These are phyloP conservation scores for Mediolabrus comicus DNA, from an alignment of 108 stramenopile species.

Conservation along the genomic window DNA sequence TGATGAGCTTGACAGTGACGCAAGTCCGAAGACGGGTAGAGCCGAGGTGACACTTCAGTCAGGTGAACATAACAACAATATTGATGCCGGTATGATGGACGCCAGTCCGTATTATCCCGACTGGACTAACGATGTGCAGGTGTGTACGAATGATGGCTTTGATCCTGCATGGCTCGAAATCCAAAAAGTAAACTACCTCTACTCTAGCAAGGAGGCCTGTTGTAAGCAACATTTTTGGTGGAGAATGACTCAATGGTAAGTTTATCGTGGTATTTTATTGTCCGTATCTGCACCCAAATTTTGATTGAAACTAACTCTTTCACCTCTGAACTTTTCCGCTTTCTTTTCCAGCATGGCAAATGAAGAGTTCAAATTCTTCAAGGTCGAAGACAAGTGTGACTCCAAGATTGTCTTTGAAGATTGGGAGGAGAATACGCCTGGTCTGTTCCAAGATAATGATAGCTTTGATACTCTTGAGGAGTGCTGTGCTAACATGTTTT, in stretches of 20 bases:
- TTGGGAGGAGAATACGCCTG: neutral
- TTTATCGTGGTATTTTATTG: no score
- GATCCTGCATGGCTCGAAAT: constrained; percentile 31
- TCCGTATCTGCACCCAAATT: no score
- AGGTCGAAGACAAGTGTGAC: neutral
- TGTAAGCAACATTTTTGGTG: neutral
- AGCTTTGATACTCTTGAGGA: neutral
- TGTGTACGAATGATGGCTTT: constrained; percentile 29
- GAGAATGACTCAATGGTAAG: constrained; percentile 1
- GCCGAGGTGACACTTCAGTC: constrained; percentile 21
- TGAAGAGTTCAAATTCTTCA: neutral
- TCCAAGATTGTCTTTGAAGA: constrained; percentile 1
- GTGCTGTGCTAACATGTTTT: neutral
- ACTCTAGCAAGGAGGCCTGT: constrained; percentile 3
- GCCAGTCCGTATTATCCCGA: constrained; percentile 39
- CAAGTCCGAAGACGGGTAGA: constrained; percentile 20
- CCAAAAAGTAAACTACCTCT: constrained; percentile 30
- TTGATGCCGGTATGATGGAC: constrained; percentile 48
- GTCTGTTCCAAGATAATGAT: neutral
- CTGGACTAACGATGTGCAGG: constrained; percentile 20
- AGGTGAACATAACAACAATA: constrained; percentile 25
- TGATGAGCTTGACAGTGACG: constrained; percentile 28
- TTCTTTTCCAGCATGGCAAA: constrained; percentile 10
- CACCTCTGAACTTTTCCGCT: no score
- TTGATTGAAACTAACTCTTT: no score